Percentiles rank a stretch among this genome's conserved stretches.
These are phyloP conservation scores for Funneliformis mosseae DNA, from an alignment of 192 early-diverging fungal genomes.

Conservation along the genomic window DNA sequence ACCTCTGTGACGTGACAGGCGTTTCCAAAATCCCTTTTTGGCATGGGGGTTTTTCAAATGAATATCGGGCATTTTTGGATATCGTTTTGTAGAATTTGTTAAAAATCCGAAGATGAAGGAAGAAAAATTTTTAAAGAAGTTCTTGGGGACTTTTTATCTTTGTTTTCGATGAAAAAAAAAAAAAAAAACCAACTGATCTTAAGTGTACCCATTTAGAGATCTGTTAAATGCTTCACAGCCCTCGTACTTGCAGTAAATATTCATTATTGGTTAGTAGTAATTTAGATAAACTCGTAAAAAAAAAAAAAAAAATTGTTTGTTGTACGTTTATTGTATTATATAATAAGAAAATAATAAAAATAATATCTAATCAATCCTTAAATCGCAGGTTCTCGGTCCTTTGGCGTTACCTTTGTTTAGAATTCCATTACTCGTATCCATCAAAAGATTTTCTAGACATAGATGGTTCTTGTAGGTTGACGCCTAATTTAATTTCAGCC, in stretches of 20 bases:
- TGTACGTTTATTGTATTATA: too few species aligned
- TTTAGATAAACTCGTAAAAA: background rate
- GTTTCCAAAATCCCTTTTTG: background rate
- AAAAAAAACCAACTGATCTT: background rate
- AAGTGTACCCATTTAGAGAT: background rate
- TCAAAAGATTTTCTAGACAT: too few species aligned
- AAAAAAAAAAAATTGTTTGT: too few species aligned
- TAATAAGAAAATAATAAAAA: too few species aligned
- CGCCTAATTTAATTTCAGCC: too few species aligned
- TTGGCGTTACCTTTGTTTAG: too few species aligned
- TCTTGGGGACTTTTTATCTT: background rate
- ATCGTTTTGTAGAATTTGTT: background rate
- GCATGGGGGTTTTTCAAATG: background rate
- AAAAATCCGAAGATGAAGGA: background rate
- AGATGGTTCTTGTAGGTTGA: too few species aligned
- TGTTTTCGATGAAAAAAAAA: background rate
- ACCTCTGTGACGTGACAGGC: background rate
- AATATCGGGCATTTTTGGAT: conserved; percentile 10
- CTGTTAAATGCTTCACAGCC: background rate
- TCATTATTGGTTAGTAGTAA: background rate
- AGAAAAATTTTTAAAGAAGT: background rate
- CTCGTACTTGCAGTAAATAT: background rate
- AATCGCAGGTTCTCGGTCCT: background rate
- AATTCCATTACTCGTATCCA: too few species aligned
- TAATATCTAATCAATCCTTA: background rate